Evolutionary conservation across 139 green algal species (phyloP), one percentile per base, ranked within the genome.

Genomic region (Gonium pectorale): DNA sequence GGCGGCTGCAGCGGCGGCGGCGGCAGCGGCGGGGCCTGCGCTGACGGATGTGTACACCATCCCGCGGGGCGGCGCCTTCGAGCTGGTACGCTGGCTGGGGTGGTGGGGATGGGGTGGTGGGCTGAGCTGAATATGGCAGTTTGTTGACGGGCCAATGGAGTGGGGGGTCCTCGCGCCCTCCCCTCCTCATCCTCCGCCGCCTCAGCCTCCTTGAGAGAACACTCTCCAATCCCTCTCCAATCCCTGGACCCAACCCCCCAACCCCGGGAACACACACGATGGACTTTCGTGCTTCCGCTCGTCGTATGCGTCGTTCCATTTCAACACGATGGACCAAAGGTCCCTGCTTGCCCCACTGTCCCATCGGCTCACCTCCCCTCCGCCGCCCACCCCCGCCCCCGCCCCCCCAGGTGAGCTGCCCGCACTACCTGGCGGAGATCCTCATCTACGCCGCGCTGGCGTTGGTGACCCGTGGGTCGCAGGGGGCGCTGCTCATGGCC

Each of bases 401-500:
- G 3, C 41, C 26, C n/a, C 29, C 27, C 1, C 73, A 83, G 77
- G 77, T 83, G 77, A 95, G 93, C 7, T 97, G 95, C 67, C 95
- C 95, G 0, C 95, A 98, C 87, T 98, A 98, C 84, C 88, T 97
- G 24, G 95, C 78, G 8, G 95, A 98, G 84, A 92, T 97, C 19
- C 67, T 97, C 8, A 93, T 97, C 46, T 98, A 98, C 83, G 35
- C 33, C 5, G 94, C 92, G 22, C 86, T 98, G 52, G 59, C 62
- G 41, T 7, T 95, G 27, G 29, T 89, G 29, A 79, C 64, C 8
- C 38, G 67, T 4, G 64, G 60, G 5, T 56, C 64, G 2, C 9
- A 69, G 19, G 27, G 67, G 33, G 54, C 77, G 0, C 43, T 88
- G 78, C 87, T 94, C 35, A 90, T 92, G 86, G 63, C 86, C 60